A percentile compares a stretch with the other conserved stretches of the same genome.
Evolutionary conservation across 108 stramenopile genomes (phyloP).

Genomic region (Nitzschia inconspicua): DNA sequence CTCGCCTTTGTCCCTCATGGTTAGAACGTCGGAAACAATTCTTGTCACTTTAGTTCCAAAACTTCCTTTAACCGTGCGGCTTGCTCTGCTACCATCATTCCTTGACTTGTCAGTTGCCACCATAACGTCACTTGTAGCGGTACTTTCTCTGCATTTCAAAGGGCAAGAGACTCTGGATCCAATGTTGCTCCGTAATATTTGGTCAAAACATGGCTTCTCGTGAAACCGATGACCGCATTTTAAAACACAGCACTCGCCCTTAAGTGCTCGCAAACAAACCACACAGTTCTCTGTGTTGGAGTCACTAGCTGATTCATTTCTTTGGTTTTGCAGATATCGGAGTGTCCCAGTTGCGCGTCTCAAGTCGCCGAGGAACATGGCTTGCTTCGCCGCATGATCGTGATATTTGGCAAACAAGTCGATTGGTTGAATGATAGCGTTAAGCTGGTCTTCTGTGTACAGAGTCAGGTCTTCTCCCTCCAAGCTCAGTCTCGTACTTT

Average conservation of each 20-base stretch:
- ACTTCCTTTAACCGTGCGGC: conserved; percentile 52
- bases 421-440: conserved; percentile 37
- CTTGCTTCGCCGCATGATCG: conserved; percentile 61
- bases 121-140: conserved; percentile 44
- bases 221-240: conserved; percentile 77
- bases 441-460: conserved; percentile 37
- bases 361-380: conserved; percentile 42
- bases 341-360: conserved; percentile 50
- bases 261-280: conserved; percentile 52
- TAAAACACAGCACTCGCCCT: conserved; percentile 54
- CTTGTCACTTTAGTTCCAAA: conserved; percentile 77
- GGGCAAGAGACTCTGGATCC: conserved; percentile 31
- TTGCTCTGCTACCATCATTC: conserved; percentile 40
- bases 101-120: conserved; percentile 37
- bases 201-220: conserved; percentile 41
- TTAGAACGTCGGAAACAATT: conserved; percentile 51
- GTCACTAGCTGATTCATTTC: conserved; percentile 1
- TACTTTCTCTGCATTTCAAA: conserved; percentile 38
- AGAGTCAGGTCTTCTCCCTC: conserved; percentile 45
- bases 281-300: conserved; percentile 31
- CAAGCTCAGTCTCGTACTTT: conserved; percentile 39
- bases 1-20: conserved; percentile 48
- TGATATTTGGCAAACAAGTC: conserved; percentile 22
- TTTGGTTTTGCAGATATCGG: conserved; percentile 61
- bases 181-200: conserved; percentile 30